These are phyloP conservation scores for Paralagenidium karlingii DNA, from an alignment of 352 stramenopile species.

Conservation along the genomic window DNA sequence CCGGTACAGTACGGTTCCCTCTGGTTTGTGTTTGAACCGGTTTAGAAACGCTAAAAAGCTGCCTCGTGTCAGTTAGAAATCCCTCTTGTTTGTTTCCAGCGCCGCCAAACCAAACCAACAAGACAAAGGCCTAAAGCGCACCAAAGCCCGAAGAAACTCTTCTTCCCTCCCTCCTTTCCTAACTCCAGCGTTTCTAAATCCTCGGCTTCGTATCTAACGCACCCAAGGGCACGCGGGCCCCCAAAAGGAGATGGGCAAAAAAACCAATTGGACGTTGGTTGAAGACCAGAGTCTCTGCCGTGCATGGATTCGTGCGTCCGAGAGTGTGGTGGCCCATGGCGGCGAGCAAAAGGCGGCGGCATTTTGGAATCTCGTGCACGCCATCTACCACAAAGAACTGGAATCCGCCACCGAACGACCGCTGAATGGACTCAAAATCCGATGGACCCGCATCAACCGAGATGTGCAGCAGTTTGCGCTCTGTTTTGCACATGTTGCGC, in stretches of 20 bases:
- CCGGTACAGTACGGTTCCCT: no score
- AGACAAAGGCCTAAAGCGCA: no score
- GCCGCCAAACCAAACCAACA: no score
- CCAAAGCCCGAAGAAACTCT: no score
- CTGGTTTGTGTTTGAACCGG: no score
- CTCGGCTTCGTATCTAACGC: no score
- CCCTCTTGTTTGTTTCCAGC: no score
- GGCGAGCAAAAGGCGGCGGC: constrained; percentile 33
- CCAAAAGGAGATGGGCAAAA: constrained; percentile 59
- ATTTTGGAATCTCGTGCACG: constrained; percentile 52
- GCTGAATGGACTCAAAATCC: constrained; percentile 65
- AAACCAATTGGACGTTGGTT: constrained; percentile 53
- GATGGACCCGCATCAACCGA: constrained; percentile 69
- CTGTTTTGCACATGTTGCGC: constrained; percentile 25
- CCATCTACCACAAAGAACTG: constrained; percentile 56
- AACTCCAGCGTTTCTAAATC: constrained; percentile 44
- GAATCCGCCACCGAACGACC: constrained; percentile 41
- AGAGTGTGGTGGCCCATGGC: constrained; percentile 18
- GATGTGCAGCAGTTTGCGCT: constrained; percentile 62
- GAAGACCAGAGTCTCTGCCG: constrained; percentile 61
- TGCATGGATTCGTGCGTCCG: constrained; percentile 48
- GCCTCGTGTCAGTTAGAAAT: no score
- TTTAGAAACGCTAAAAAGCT: no score
- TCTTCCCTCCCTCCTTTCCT: no score
- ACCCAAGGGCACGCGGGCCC: not conserved